Evolutionary conservation across 2,329 filamentous ascomycete genomes (phyloP).

Genomic region (Clonostachys sp.): DNA sequence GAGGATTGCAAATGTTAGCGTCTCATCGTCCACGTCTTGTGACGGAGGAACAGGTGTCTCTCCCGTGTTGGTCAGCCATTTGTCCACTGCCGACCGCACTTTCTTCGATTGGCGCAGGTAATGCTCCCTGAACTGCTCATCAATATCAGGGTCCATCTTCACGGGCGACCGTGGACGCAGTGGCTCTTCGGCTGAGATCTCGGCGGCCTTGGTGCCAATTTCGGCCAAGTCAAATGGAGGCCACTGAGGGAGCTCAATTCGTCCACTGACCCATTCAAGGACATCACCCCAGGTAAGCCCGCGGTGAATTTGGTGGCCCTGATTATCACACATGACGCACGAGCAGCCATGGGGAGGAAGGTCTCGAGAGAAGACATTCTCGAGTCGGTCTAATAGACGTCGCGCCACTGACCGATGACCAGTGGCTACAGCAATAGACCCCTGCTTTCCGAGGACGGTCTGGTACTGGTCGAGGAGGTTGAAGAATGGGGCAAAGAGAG

Average conservation of each 20-base stretch:
- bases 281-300: conserved; percentile 95
- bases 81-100: conserved; percentile 85
- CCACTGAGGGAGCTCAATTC: conserved; percentile 82
- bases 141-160: conserved; percentile 88
- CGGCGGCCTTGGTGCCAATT: conserved; percentile 56
- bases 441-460: conserved; percentile 74
- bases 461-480: conserved; percentile 83
- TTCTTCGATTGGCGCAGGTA: conserved; percentile 91
- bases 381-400: conserved; percentile 80
- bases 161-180: conserved; percentile 55
- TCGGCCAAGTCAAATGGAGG: conserved; percentile 76
- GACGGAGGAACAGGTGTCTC: conserved; percentile 71
- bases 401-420: conserved; percentile 94
- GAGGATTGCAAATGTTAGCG: conserved; percentile 85
- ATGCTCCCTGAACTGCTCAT: conserved; percentile 87
- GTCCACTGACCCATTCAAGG: conserved; percentile 84
- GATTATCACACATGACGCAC: conserved; percentile 73
- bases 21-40: conserved; percentile 91
- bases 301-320: conserved; percentile 52
- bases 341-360: conserved; percentile 81
- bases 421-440: conserved; percentile 90
- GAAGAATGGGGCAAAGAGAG: conserved; percentile 78
- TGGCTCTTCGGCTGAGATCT: conserved; percentile 54
- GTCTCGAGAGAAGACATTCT: conserved; percentile 91
- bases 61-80: conserved; percentile 79